Evolutionary conservation across 2,329 filamentous ascomycete species (phyloP), one percentile per base, ranked within the genome.

Genomic region (Pseudonectria buxi): DNA sequence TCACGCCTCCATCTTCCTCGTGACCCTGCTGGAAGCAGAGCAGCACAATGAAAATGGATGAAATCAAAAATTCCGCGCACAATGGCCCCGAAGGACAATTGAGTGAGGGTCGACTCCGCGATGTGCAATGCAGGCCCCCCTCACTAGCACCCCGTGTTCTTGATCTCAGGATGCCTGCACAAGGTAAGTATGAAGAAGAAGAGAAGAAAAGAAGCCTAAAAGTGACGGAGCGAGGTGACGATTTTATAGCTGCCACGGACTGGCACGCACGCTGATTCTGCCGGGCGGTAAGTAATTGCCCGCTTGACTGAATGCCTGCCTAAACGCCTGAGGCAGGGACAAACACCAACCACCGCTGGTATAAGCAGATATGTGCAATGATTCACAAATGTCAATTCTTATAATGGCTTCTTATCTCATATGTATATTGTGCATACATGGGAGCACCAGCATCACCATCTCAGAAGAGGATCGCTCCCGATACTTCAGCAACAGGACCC

Each of bases 151-250:
- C 47, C 51, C 54, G 58, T 48, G 59, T 59, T 68, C 65, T 53
- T 71, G 68, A 72, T 54, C 68, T 56, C 56, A 58, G 51, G 41
- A 49, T 39, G 49, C 57, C 61, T 56, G 55, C 61, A 62, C 62
- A 72, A 72, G 68, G 68, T 72, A 72, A 72, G 69, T 72, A 71
- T 72, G 64, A 68, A 64, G 61, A 67, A 59, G 57, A 45, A 55
- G 62, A 59, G 51, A 44, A 54, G 51, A 45, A 56, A 56, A 46
- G 42, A 36, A 35, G 18, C 5, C 5, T 28, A 33, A 44, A 40
- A 51, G 27, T 0, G 3, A 6, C 34, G 24, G 15, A 43, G 30
- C 24, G 14, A 27, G 38, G 30, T 6, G 15, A 6, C 2, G 0
- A 36, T 65, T 58, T 65, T 22, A 22, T 22, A 22, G 18, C 18